A percentile compares a stretch with the other conserved stretches of the same genome.
Conservation (phyloP, 306 rosid species). For the Crotalaria pallida region DNA sequence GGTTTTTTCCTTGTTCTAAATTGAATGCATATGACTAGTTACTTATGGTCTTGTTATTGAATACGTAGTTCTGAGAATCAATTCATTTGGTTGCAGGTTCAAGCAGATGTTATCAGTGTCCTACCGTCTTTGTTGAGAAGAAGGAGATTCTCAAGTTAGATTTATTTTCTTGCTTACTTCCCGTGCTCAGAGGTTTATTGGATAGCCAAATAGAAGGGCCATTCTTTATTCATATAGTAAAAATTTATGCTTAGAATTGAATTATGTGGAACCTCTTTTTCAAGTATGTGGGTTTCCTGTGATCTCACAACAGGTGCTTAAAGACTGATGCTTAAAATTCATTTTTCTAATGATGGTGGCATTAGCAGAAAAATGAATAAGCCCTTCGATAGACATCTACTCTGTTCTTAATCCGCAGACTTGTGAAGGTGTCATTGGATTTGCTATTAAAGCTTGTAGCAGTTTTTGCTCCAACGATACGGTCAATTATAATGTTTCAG, state of each 20-base stretch:
- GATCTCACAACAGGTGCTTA: background rate
- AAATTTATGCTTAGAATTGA: background rate
- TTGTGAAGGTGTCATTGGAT: slow-evolving; percentile 71
- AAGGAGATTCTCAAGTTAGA: slow-evolving; percentile 65
- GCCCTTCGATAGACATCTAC: slow-evolving; percentile 7
- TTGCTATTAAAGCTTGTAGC: slow-evolving; percentile 84
- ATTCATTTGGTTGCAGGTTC: slow-evolving; percentile 58
- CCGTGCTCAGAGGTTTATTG: slow-evolving; percentile 78
- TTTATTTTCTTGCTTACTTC: slow-evolving; percentile 72
- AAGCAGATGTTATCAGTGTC: slow-evolving; percentile 86
- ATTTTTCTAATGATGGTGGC: background rate
- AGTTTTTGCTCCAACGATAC: slow-evolving; percentile 74
- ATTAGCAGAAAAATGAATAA: background rate
- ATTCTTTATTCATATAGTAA: slow-evolving; percentile 2
- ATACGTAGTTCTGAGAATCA: slow-evolving; percentile 10
- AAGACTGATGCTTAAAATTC: background rate
- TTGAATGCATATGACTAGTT: background rate
- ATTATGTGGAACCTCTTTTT: background rate
- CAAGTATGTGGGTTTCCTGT: background rate
- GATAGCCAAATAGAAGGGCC: slow-evolving; percentile 87
- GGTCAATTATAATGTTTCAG: slow-evolving; percentile 58
- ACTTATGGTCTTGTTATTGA: background rate
- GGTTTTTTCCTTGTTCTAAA: slow-evolving; percentile 6
- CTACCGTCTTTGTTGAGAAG: slow-evolving; percentile 81
- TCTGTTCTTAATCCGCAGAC: slow-evolving; percentile 47